Evolutionary conservation across 768 basidiomycete genomes (phyloP).

Genomic region (Brasilioporus rufonigricans): DNA sequence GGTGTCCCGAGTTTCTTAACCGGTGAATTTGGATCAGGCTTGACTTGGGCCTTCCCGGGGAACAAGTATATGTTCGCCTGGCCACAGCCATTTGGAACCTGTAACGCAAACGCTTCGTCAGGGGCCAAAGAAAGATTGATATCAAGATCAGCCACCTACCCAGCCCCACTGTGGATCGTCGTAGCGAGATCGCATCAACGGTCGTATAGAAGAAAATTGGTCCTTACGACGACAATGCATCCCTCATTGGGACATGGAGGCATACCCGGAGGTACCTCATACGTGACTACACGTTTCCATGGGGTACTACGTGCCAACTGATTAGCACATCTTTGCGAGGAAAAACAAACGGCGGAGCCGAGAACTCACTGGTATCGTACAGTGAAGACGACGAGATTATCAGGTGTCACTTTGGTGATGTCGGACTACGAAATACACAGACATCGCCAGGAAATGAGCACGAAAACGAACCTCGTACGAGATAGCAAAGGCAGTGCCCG

Average conservation of each 20-base stretch:
- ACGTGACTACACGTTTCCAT: background rate
- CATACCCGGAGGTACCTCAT: slow-evolving; percentile 5
- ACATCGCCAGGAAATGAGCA: background rate
- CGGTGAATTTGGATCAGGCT: background rate
- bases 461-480: slow-evolving; percentile 12
- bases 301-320: slow-evolving; percentile 6
- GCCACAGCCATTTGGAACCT: slow-evolving; percentile 11
- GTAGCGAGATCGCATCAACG: background rate
- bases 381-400: slow-evolving; percentile 2
- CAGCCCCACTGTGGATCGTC: background rate
- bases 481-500: slow-evolving; percentile 10
- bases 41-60: background rate
- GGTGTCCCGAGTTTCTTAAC: slow-evolving; percentile 8
- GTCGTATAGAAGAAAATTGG: background rate
- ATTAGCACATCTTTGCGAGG: background rate
- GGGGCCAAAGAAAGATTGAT: background rate
- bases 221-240: slow-evolving; percentile 7
- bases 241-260: background rate
- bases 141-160: slow-evolving; percentile 4
- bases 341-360: background rate
- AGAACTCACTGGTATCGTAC: background rate
- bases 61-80: slow-evolving; percentile 4
- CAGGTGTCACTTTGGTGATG: background rate
- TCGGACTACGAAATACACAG: background rate
- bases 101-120: background rate